A percentile compares a stretch with the other conserved stretches of the same genome.
Evolutionary conservation across 441 rosid species (phyloP).

Genomic region (Gossypium schwendimanii): DNA sequence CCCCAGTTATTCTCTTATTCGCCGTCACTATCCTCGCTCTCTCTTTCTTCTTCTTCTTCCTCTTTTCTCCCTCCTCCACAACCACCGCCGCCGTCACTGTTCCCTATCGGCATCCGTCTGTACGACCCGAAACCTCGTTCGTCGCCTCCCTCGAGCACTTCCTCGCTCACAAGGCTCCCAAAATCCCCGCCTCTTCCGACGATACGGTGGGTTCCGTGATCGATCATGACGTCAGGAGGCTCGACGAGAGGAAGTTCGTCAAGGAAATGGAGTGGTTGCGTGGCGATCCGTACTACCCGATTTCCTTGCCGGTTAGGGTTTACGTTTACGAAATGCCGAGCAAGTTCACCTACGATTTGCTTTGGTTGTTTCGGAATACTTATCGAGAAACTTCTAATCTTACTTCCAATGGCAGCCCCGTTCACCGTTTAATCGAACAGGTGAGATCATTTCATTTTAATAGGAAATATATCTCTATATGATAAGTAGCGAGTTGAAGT

Average conservation of each 20-base stretch:
- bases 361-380: conserved; percentile 58
- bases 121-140: conserved; percentile 56
- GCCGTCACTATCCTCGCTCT: conserved; percentile 31
- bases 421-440: conserved; percentile 93
- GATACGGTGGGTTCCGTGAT: conserved; percentile 17
- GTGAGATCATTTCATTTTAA: conserved; percentile 18
- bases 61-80: conserved; percentile 15
- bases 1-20: conserved; percentile 34
- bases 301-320: conserved; percentile 56
- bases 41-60: conserved; percentile 26
- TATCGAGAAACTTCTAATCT: conserved; percentile 67
- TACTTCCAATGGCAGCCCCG: conserved; percentile 95
- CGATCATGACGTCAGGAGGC: conserved; percentile 27
- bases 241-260: conserved; percentile 38
- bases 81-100: background rate
- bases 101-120: background rate
- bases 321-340: conserved; percentile 89
- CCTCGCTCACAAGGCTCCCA: conserved; percentile 29
- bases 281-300: conserved; percentile 42
- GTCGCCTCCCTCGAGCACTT: conserved; percentile 56
- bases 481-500: background rate
- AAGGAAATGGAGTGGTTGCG: conserved; percentile 40
- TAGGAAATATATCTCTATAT: background rate
- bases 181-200: conserved; percentile 22
- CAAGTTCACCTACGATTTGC: conserved; percentile 85